Evolutionary conservation across 441 rosid genomes (phyloP), one percentile per base, ranked within the genome.

Genomic region (Euphorbia celastroides): DNA sequence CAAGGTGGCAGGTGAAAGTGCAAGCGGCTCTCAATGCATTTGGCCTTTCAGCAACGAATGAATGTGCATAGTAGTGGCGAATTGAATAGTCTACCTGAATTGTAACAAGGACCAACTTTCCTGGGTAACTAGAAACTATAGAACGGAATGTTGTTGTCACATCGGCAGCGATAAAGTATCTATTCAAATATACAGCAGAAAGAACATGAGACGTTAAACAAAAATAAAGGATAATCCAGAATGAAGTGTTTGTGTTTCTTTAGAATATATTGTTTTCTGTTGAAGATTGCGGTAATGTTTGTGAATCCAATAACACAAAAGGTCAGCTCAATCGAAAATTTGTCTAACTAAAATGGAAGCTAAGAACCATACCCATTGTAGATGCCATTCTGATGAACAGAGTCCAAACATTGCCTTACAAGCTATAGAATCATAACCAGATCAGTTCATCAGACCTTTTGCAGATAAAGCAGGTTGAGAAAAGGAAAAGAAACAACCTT

Each of bases 101-200:
- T 3, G 90, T 83, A 59, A 85, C 86, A 69, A 88, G 85, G 57
- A 77, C 69, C 69, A 88, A 32, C 67, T 83, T 68, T 68, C 92
- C 92, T 0, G 88, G 88, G 74, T 88, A 88, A 66, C 74, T 80
- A 10, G 85, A 82, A 59, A 86, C 81, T 62, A 86, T 85, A 36
- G 85, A 83, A 8, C 81, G 77, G 62, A 85, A 86, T 11, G 88
- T 83, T 26, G 86, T 79, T 41, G 87, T 86, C 69, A 86, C 90
- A 77, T 88, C 82, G 55, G 90, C 78, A 26, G 80, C 81, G 46
- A 88, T 78, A 68, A 88, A 86, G 78, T 79, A 77, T 66, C 91
- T 88, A 62, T 23, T 70, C 16, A 30, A 42, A 65, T 23, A 57
- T 19, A 25, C 26, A 20, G 54, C 46, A 69, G 57, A 64, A n/a